Evolutionary conservation across 1,139 yeast species (phyloP).

Genomic region (Protomyces arabidopsidicola): DNA sequence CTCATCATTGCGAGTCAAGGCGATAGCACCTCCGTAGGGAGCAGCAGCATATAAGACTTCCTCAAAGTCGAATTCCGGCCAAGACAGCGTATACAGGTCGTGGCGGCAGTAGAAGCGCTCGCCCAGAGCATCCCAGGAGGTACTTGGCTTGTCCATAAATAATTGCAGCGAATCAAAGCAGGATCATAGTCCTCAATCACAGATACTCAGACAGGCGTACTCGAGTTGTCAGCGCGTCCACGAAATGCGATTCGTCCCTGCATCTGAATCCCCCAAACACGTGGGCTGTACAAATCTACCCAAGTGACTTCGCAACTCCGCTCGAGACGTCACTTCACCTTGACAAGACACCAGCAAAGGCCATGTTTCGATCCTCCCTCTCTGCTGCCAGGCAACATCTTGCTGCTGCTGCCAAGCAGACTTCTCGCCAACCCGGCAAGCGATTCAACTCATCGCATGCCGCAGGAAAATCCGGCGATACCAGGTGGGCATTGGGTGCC

Average conservation of each 20-base stretch:
- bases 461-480: constrained; percentile 2
- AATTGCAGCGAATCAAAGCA: not conserved
- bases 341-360: not conserved
- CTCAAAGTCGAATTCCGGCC: constrained; percentile 16
- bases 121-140: constrained; percentile 24
- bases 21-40: constrained; percentile 28
- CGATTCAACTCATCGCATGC: constrained; percentile 10
- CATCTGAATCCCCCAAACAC: too few relatives aligned
- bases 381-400: not conserved
- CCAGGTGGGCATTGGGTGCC: constrained; percentile 20
- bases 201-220: too few relatives aligned
- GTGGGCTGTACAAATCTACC: too few relatives aligned
- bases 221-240: too few relatives aligned
- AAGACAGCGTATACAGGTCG: constrained; percentile 12
- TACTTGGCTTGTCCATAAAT: not conserved
- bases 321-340: too few relatives aligned
- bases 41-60: constrained; percentile 17
- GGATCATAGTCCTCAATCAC: too few relatives aligned
- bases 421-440: not conserved
- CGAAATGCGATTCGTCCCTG: too few relatives aligned
- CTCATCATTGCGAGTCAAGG: constrained; percentile 35
- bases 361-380: not conserved
- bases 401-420: not conserved
- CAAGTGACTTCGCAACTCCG: too few relatives aligned
- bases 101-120: constrained; percentile 12